Conservation (phyloP, 108 stramenopile genomes). For the Discostella stelligeroides region DNA sequence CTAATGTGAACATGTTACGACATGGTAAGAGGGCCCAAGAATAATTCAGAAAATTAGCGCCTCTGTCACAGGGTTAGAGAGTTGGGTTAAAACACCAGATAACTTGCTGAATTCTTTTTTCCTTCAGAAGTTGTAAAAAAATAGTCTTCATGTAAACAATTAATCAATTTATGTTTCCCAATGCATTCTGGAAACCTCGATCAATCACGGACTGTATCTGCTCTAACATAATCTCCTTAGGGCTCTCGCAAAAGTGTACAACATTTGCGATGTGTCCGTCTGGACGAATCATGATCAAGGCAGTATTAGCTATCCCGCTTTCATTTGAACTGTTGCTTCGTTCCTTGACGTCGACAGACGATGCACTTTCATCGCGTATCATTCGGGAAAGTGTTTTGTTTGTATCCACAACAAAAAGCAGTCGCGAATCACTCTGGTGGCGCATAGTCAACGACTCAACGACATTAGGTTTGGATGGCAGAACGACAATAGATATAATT, state of each 20-base stretch:
- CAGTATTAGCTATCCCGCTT: constrained; percentile 9
- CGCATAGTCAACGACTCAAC: constrained; percentile 2
- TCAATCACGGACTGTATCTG: constrained; percentile 1
- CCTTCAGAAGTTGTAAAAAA: no score
- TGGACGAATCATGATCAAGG: constrained; percentile 56
- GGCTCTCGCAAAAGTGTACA: constrained; percentile 9
- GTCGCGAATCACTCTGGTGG: no score
- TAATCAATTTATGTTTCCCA: not conserved
- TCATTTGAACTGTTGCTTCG: not conserved
- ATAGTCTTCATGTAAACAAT: no score
- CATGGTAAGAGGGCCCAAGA: no score
- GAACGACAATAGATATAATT: constrained; percentile 22
- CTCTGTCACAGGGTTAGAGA: no score
- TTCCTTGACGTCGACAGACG: not conserved
- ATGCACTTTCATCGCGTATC: not conserved
- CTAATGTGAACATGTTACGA: no score
- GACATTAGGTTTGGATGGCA: not conserved
- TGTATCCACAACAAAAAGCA: constrained; percentile 23
- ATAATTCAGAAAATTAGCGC: no score
- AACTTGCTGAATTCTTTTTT: no score
- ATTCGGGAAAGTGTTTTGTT: constrained; percentile 9
- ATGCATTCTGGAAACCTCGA: constrained; percentile 15
- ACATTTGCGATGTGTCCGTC: constrained; percentile 65
- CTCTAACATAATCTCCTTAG: not conserved
- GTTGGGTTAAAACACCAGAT: no score